These are phyloP conservation scores for Wickerhamomyces rabaulensis DNA, from an alignment of 805 yeast genomes.

Conservation along the genomic window DNA sequence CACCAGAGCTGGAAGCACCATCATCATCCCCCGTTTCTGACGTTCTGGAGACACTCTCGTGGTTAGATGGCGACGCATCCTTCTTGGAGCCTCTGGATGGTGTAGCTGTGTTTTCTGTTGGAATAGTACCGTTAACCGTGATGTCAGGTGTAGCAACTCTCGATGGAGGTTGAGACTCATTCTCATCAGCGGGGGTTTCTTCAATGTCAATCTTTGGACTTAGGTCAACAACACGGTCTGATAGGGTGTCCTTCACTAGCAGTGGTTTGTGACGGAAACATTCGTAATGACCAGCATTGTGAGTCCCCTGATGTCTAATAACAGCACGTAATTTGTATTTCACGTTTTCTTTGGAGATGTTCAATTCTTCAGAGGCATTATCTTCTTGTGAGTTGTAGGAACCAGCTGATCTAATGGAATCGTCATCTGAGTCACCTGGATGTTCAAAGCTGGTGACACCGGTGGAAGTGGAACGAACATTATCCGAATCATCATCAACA, in stretches of 20 bases:
- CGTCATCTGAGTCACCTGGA: constrained; percentile 18
- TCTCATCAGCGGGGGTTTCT: neutral
- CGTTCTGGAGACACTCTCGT: constrained; percentile 14
- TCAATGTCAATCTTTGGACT: constrained; percentile 24
- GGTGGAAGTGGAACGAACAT: neutral
- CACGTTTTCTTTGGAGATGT: constrained; percentile 25
- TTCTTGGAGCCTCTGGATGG: neutral
- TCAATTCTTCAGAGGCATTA: constrained; percentile 19
- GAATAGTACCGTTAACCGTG: neutral
- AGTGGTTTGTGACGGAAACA: constrained; percentile 76
- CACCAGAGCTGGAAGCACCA: constrained; percentile 5
- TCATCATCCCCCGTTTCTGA: constrained; percentile 16
- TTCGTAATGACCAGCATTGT: constrained; percentile 85
- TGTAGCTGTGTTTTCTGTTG: neutral
- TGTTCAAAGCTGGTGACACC: constrained; percentile 11
- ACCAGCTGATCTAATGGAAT: constrained; percentile 10
- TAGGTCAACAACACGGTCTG: constrained; percentile 24
- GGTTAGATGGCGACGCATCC: neutral
- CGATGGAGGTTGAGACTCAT: neutral
- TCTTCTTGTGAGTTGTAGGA: constrained; percentile 21
- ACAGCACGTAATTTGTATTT: constrained; percentile 63
- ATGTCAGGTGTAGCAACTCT: neutral
- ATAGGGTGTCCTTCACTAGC: constrained; percentile 28
- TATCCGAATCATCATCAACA: constrained; percentile 13
- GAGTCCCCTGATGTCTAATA: constrained; percentile 85